Base-by-base conservation (phyloP, 345 rosid genomes). In the Trapa incisa region DNA sequence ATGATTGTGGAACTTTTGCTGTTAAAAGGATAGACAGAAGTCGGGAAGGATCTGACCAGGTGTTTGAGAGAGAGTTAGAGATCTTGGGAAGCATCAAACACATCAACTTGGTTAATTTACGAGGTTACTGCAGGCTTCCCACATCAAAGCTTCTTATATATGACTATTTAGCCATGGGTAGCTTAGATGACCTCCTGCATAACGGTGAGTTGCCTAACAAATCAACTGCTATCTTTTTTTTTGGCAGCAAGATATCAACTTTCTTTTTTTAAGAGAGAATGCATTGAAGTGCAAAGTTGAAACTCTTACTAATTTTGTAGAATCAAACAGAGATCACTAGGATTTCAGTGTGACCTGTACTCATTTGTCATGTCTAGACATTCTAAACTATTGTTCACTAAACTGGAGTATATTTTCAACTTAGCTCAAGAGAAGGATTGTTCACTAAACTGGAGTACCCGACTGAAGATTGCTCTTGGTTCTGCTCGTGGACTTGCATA, bases 1-100 rank as follows among this genome's bases (percentile, higher is more conserved):
- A 90, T 66, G 96, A 93, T 78, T 87, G 94, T 78, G 97, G 96
- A 71, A 90, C 96, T 37, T 93, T 89, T 87, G 98, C 98, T 65
- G 98, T 93, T 61, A 93, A 93, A 73, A 83, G 87, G 73, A 84
- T 93, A 73, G 98, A 93, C 66, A 79, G 92, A 48, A 78, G 85
- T 66, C 83, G 93, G 35, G 85, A 90, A 80, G 98, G 98, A 70
- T 93, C 92, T 73, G 97, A 93, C 79, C 87, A 84, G 82, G 94
- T 82, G 45, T 93, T 93, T 47, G 98, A 93, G 82, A 77, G 96
- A 69, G 98, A 93, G 70, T 73, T 93, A 16, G 97, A 93, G 78
- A 87, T 93, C 56, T 74, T 93, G 72, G 98, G 98, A 35, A 90
- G 96, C 85, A 84, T 93, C 85, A 93, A 90, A 71, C 98, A 93